Conservation (phyloP, 1,284 basidiomycete species). For the Ceraceosorus guamensis region DNA sequence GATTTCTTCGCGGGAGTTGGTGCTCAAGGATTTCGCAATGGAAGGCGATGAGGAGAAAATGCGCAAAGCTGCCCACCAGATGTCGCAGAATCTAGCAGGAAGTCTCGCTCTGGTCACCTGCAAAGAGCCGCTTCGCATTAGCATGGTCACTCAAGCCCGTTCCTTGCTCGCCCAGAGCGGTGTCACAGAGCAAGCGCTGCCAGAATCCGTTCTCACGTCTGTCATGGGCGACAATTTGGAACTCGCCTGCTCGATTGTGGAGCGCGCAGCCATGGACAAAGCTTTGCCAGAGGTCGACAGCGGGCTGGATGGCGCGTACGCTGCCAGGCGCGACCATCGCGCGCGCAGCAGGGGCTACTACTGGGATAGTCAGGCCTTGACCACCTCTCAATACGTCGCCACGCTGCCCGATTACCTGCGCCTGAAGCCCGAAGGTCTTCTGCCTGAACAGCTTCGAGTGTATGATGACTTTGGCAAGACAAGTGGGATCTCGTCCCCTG, state of each 20-base stretch:
- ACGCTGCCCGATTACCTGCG: constrained; percentile 83
- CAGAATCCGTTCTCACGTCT: constrained; percentile 60
- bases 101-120: constrained; percentile 95
- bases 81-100: constrained; percentile 94
- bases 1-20: constrained; percentile 91
- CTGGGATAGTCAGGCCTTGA: constrained; percentile 39
- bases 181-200: constrained; percentile 50
- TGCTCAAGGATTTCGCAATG: constrained; percentile 92
- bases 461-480: constrained; percentile 76
- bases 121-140: constrained; percentile 91
- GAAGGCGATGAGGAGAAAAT: constrained; percentile 86
- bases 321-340: constrained; percentile 71
- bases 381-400: constrained; percentile 62
- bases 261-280: constrained; percentile 96
- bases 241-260: constrained; percentile 85
- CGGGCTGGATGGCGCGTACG: constrained; percentile 70
- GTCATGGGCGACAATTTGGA: constrained; percentile 91
- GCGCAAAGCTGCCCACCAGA: constrained; percentile 83
- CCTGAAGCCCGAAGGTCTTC: constrained; percentile 74
- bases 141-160: constrained; percentile 82
- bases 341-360: constrained; percentile 57
- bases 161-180: constrained; percentile 59
- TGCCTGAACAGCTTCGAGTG: constrained; percentile 73
- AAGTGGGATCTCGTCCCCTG: no score
- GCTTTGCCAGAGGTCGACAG: constrained; percentile 93